Conservation (phyloP, 768 basidiomycete genomes). For the Amanita pallidorosea region DNA sequence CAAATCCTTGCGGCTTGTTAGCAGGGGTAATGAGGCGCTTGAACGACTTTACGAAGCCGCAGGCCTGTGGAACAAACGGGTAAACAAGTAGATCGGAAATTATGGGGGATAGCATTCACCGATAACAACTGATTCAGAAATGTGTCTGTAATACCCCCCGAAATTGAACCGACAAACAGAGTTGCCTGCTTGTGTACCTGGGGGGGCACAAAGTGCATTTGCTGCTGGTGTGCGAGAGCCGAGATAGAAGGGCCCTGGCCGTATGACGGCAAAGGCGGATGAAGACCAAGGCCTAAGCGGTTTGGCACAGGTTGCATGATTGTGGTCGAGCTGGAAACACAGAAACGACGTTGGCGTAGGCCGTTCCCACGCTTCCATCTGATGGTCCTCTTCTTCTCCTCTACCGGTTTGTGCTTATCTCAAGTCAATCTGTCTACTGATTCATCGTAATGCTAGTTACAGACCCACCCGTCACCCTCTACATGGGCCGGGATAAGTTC, state of each 20-base stretch:
- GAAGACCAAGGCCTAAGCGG: constrained; percentile 80
- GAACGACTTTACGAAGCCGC: constrained; percentile 82
- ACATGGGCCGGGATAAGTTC: constrained; percentile 97
- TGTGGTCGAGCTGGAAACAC: neutral
- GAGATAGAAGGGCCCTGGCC: constrained; percentile 90
- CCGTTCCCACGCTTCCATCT: neutral
- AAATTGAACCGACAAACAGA: constrained; percentile 91
- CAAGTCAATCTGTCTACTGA: neutral
- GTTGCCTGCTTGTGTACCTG: constrained; percentile 60
- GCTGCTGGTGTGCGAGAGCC: constrained; percentile 83
- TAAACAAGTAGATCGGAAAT: neutral
- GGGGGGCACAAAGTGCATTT: constrained; percentile 58
- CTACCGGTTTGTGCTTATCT: constrained; percentile 21
- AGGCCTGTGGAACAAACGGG: constrained; percentile 44
- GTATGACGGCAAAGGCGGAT: constrained; percentile 77
- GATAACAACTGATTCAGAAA: constrained; percentile 71
- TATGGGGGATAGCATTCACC: constrained; percentile 32
- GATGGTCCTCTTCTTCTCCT: constrained; percentile 49
- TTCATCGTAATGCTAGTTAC: constrained; percentile 27
- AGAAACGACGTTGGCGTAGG: neutral
- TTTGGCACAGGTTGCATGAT: constrained; percentile 62
- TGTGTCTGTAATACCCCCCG: constrained; percentile 78
- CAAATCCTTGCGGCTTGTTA: constrained; percentile 93
- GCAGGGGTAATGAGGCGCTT: constrained; percentile 88
- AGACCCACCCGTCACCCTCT: constrained; percentile 60